phyloP scores from a whole-genome alignment of 208 protist genomes.

The Crithidia fasciculata region DNA sequence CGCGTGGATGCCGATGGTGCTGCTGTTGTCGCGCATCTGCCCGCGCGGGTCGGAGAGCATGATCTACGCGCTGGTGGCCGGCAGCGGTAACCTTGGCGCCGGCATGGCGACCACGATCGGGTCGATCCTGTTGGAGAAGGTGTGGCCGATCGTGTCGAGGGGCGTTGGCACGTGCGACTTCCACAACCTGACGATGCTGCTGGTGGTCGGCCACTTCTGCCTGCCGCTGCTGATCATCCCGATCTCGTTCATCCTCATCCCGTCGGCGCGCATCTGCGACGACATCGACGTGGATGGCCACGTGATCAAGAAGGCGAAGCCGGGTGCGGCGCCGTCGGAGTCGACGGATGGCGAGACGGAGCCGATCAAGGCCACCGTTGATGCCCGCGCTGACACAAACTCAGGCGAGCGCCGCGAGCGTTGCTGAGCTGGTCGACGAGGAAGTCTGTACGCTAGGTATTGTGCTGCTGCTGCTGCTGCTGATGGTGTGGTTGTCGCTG shows the following conservation, averaged over 20 bases:
- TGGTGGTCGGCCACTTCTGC: constrained; percentile 57
- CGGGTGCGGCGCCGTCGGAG: neutral
- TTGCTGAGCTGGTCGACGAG: no score
- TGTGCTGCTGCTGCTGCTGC: neutral
- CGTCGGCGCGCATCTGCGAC: constrained; percentile 53
- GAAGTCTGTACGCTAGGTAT: neutral
- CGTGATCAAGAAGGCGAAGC: constrained; percentile 30
- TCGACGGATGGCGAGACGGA: constrained; percentile 7
- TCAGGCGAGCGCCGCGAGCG: no score
- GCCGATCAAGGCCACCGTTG: neutral
- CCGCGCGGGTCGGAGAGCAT: constrained; percentile 77
- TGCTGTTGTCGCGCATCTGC: constrained; percentile 77
- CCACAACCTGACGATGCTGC: constrained; percentile 47
- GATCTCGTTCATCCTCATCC: constrained; percentile 58
- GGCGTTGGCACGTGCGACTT: constrained; percentile 57
- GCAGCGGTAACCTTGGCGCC: constrained; percentile 72
- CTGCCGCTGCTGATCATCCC: constrained; percentile 62
- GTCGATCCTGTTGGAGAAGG: constrained; percentile 47
- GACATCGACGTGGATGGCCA: constrained; percentile 49
- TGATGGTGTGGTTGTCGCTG: no score
- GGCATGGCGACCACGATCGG: constrained; percentile 46
- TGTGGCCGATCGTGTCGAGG: constrained; percentile 45
- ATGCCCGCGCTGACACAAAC: no score
- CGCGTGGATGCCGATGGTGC: constrained; percentile 68
- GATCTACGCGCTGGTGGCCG: constrained; percentile 75